These are phyloP conservation scores for Claviceps quebecensis DNA, from an alignment of 2,329 filamentous ascomycete species.

Conservation along the genomic window DNA sequence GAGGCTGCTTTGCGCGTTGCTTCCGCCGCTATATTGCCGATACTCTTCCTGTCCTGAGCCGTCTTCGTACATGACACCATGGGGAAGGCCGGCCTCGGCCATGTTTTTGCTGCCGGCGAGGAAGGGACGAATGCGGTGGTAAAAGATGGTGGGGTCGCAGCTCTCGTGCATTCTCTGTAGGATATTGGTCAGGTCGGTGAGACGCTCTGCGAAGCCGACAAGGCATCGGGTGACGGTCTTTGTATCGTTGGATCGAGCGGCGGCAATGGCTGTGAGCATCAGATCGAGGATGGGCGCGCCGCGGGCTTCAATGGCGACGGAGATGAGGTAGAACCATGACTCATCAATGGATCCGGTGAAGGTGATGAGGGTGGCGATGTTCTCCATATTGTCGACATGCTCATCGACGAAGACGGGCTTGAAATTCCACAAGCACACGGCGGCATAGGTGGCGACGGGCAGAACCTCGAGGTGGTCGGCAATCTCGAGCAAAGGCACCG, in stretches of 20 bases:
- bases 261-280: conserved; percentile 77
- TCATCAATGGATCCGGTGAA: conserved; percentile 93
- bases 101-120: conserved; percentile 96
- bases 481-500: conserved; percentile 66
- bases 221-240: conserved; percentile 63
- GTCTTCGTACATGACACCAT: conserved; percentile 78
- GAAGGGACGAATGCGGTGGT: conserved; percentile 90
- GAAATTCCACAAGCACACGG: conserved; percentile 91
- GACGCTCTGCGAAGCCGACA: conserved; percentile 67
- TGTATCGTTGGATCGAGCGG: conserved; percentile 57
- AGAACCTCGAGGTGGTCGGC: conserved; percentile 71
- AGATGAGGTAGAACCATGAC: conserved; percentile 97
- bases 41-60: conserved; percentile 55
- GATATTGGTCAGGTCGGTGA: conserved; percentile 70
- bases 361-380: conserved; percentile 74
- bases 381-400: conserved; percentile 68
- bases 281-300: conserved; percentile 76
- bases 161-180: conserved; percentile 87
- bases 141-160: conserved; percentile 90
- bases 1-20: conserved; percentile 90
- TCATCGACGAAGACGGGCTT: conserved; percentile 80
- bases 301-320: conserved; percentile 86
- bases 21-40: conserved; percentile 81
- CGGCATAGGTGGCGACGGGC: conserved; percentile 87
- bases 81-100: conserved; percentile 79